A percentile compares a stretch with the other conserved stretches of the same genome.
Evolutionary conservation across 192 early-diverging fungal genomes (phyloP).

Genomic region (Gryganskiella cystojenkinii): DNA sequence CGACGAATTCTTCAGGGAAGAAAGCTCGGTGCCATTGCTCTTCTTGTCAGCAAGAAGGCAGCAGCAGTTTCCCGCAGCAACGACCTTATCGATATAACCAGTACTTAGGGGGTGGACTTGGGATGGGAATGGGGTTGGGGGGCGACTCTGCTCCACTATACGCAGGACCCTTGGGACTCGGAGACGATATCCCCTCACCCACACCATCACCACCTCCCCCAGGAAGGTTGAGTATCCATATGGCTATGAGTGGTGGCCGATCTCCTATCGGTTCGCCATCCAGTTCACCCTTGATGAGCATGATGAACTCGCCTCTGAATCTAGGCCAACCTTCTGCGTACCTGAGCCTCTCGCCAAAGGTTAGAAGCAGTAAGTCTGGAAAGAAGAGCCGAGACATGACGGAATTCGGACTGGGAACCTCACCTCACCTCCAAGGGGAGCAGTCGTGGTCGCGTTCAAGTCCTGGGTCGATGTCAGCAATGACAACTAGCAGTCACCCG

Average conservation of each 20-base stretch:
- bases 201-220: constrained; percentile 40
- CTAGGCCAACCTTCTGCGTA: neutral
- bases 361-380: constrained; percentile 17
- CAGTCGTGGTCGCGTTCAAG: neutral
- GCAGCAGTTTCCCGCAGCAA: constrained; percentile 13
- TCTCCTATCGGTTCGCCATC: constrained; percentile 40
- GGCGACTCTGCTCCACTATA: constrained; percentile 39
- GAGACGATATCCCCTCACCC: constrained; percentile 47
- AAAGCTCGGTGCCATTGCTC: constrained; percentile 16
- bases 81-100: constrained; percentile 36
- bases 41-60: constrained; percentile 17
- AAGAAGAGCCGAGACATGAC: constrained; percentile 1
- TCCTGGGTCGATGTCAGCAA: neutral
- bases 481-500: constrained; percentile 5
- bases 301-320: constrained; percentile 7
- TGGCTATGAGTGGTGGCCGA: constrained; percentile 42
- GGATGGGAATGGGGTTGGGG: too few species aligned
- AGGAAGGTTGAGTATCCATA: constrained; percentile 41
- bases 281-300: constrained; percentile 15
- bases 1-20: constrained; percentile 10
- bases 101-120: constrained; percentile 18
- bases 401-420: neutral
- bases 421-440: neutral
- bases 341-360: constrained; percentile 7
- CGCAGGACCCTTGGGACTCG: constrained; percentile 38